Percentiles rank a stretch among this genome's conserved stretches.
Evolutionary conservation across 768 basidiomycete genomes (phyloP).

Genomic region (Mycena haematopus): DNA sequence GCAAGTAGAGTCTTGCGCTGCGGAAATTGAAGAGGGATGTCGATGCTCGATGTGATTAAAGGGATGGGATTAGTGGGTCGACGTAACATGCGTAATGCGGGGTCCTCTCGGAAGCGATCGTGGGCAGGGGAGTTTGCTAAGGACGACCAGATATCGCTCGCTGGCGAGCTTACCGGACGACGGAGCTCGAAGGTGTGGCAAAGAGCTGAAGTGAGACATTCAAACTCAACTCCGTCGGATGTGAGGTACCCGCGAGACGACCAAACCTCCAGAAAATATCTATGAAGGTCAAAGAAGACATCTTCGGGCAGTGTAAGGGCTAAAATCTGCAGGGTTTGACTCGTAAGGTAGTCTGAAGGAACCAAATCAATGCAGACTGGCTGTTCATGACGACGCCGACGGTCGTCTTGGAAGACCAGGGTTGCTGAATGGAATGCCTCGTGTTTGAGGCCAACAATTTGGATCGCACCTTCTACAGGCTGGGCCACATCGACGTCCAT

Average conservation of each 20-base stretch:
- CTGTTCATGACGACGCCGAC: constrained; percentile 26
- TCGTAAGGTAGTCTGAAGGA: constrained; percentile 61
- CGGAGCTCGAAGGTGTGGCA: constrained; percentile 51
- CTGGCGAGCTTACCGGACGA: constrained; percentile 29
- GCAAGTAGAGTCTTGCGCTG: constrained; percentile 55
- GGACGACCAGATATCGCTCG: constrained; percentile 52
- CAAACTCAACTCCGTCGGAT: constrained; percentile 58
- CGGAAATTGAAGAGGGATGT: constrained; percentile 27
- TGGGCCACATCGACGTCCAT: constrained; percentile 23
- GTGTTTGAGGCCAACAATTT: constrained; percentile 50
- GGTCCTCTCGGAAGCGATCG: constrained; percentile 63
- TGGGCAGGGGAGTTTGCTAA: constrained; percentile 53
- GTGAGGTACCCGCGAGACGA: constrained; percentile 49
- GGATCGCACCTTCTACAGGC: constrained; percentile 23
- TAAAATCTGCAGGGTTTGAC: constrained; percentile 65
- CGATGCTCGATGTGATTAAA: constrained; percentile 12
- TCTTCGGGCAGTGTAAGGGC: constrained; percentile 65
- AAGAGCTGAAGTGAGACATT: constrained; percentile 60
- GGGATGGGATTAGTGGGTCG: constrained; percentile 35
- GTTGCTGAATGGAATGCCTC: constrained; percentile 60
- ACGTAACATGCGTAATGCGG: constrained; percentile 54
- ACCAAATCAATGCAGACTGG: constrained; percentile 52
- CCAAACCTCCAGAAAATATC: constrained; percentile 65
- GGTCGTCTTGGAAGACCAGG: constrained; percentile 59
- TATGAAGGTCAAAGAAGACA: constrained; percentile 61